These are phyloP conservation scores for Staphylotrichum tortipilum DNA, from an alignment of 495 filamentous ascomycete genomes.

Conservation along the genomic window DNA sequence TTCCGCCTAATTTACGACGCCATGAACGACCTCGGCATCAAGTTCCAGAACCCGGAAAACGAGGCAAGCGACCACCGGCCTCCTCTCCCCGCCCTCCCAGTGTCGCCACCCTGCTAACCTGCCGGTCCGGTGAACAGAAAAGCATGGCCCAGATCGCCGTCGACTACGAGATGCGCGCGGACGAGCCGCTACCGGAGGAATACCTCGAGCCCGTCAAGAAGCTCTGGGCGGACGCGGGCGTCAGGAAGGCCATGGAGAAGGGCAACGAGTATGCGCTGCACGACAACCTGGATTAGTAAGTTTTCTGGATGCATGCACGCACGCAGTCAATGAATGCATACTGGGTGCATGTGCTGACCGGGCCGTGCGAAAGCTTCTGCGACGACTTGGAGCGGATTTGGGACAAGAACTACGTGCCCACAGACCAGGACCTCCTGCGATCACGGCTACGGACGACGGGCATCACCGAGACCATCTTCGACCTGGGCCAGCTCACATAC, in stretches of 20 bases:
- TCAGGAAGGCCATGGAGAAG: conserved; percentile 76
- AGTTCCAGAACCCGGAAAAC: conserved; percentile 67
- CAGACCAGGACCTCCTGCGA: conserved; percentile 90
- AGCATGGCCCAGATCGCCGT: conserved; percentile 45
- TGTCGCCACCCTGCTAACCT: background rate
- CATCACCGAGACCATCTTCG: conserved; percentile 95
- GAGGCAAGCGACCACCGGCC: conserved; percentile 46
- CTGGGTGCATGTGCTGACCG: background rate
- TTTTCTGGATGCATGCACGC: no score
- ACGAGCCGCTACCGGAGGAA: conserved; percentile 62
- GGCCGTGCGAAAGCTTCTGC: conserved; percentile 63
- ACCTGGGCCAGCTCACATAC: conserved; percentile 89
- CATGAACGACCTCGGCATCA: conserved; percentile 77
- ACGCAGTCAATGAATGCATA: conserved; percentile 6
- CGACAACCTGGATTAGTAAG: conserved; percentile 91
- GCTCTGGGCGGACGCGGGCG: conserved; percentile 76
- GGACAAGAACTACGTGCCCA: conserved; percentile 79
- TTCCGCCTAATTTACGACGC: conserved; percentile 87
- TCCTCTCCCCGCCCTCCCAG: background rate
- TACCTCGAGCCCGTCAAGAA: conserved; percentile 69
- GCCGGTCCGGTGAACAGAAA: conserved; percentile 27
- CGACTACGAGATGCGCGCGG: conserved; percentile 67
- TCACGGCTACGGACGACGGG: conserved; percentile 90
- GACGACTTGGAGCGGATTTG: conserved; percentile 83
- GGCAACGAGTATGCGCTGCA: conserved; percentile 96